Conservation (phyloP, 345 rosid species). For the Xanthoceras sorbifolium region DNA sequence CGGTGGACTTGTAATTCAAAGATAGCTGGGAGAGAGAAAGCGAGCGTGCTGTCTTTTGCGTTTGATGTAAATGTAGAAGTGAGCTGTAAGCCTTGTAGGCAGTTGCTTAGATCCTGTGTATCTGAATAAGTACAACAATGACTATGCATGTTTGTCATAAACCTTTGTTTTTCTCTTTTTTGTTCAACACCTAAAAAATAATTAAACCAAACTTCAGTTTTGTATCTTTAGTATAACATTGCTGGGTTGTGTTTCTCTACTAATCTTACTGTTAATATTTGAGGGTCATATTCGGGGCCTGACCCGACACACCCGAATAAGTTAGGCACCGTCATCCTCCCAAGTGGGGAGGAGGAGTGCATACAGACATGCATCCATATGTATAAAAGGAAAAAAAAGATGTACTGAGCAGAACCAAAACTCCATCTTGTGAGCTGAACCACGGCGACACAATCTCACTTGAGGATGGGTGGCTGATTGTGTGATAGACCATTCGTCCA, state of each 20-base stretch:
- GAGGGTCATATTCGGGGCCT: too few relatives aligned
- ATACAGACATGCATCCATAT: too few relatives aligned
- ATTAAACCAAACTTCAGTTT: background rate
- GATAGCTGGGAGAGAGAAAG: constrained; percentile 4
- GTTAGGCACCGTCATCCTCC: too few relatives aligned
- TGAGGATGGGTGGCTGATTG: too few relatives aligned
- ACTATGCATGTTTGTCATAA: background rate
- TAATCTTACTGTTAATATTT: background rate
- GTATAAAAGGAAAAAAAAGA: too few relatives aligned
- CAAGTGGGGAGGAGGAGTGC: too few relatives aligned
- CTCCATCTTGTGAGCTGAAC: too few relatives aligned
- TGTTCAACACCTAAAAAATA: background rate
- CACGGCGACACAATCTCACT: too few relatives aligned
- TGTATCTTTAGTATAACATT: background rate
- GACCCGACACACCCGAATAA: too few relatives aligned
- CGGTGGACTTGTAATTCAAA: background rate
- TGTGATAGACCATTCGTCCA: too few relatives aligned
- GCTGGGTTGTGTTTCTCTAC: background rate
- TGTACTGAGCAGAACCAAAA: too few relatives aligned
- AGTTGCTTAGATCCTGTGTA: background rate
- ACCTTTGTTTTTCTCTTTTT: background rate
- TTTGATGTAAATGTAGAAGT: background rate
- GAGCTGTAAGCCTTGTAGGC: background rate
- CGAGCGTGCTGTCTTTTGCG: background rate
- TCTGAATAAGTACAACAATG: constrained; percentile 24